These are phyloP conservation scores for Spergularia azorica DNA, from an alignment of 179 eudicot genomes.

Conservation along the genomic window DNA sequence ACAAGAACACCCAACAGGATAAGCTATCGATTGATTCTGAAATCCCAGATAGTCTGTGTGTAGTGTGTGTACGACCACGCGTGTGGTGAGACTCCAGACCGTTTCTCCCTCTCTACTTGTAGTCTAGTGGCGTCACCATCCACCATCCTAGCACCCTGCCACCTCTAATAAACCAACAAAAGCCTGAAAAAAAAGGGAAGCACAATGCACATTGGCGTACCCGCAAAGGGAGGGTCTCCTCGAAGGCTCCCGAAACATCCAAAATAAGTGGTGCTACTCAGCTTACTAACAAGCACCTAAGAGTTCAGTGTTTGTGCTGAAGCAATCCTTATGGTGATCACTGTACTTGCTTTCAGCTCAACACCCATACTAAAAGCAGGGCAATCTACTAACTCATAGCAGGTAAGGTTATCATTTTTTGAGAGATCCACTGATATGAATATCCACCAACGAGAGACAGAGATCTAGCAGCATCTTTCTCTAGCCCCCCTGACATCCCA, in stretches of 20 bases:
- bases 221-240: not conserved
- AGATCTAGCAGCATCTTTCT: too few species aligned
- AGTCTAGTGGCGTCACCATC: too few species aligned
- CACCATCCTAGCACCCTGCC: too few species aligned
- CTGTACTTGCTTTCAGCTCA: not conserved
- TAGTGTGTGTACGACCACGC: too few species aligned
- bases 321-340: not conserved
- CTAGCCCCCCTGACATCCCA: too few species aligned
- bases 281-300: not conserved
- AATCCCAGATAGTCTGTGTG: too few species aligned
- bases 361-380: not conserved
- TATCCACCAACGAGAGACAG: not conserved
- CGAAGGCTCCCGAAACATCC: not conserved
- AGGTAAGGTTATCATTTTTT: not conserved
- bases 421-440: not conserved
- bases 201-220: not conserved
- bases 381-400: not conserved
- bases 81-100: too few species aligned
- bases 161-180: too few species aligned
- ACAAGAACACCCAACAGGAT: too few species aligned
- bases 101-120: too few species aligned
- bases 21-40: too few species aligned
- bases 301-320: not conserved
- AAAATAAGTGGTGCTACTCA: not conserved
- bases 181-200: not conserved